Evolutionary conservation across 495 filamentous ascomycete species (phyloP).

Genomic region (Xylaria palmicola): DNA sequence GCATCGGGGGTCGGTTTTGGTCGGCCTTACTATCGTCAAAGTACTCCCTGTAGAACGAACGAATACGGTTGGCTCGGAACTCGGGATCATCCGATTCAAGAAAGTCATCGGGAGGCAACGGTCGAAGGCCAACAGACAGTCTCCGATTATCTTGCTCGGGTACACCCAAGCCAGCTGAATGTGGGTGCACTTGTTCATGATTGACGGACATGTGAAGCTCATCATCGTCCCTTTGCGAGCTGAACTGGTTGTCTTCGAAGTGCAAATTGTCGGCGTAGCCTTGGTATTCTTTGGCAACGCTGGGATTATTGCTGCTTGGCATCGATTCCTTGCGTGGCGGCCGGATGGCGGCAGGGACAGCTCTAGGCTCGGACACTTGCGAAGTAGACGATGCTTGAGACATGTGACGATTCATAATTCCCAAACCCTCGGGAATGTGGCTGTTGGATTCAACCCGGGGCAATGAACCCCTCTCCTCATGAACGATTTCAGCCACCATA

Average conservation of each 20-base stretch:
- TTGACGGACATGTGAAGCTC: conserved; percentile 34
- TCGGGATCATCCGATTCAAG: conserved; percentile 80
- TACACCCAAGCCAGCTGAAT: conserved; percentile 46
- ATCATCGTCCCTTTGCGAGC: background rate
- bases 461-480: conserved; percentile 13
- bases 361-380: background rate
- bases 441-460: conserved; percentile 1
- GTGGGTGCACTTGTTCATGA: conserved; percentile 31
- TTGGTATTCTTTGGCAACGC: conserved; percentile 20
- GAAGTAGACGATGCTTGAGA: conserved; percentile 12
- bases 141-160: conserved; percentile 66
- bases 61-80: conserved; percentile 90
- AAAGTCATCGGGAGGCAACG: conserved; percentile 76
- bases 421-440: conserved; percentile 10
- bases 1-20: conserved; percentile 41
- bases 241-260: conserved; percentile 15
- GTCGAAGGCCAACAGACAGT: conserved; percentile 87
- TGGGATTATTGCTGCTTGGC: conserved; percentile 11
- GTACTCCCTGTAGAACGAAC: conserved; percentile 99
- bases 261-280: conserved; percentile 28
- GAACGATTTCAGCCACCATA: conserved; percentile 15
- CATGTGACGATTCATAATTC: conserved; percentile 19
- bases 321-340: conserved; percentile 28
- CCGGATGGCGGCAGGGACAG: conserved; percentile 3
- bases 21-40: conserved; percentile 80